A percentile compares a stretch with the other conserved stretches of the same genome.
Evolutionary conservation across 306 rosid genomes (phyloP).

Genomic region (Aeschynomene evenia): DNA sequence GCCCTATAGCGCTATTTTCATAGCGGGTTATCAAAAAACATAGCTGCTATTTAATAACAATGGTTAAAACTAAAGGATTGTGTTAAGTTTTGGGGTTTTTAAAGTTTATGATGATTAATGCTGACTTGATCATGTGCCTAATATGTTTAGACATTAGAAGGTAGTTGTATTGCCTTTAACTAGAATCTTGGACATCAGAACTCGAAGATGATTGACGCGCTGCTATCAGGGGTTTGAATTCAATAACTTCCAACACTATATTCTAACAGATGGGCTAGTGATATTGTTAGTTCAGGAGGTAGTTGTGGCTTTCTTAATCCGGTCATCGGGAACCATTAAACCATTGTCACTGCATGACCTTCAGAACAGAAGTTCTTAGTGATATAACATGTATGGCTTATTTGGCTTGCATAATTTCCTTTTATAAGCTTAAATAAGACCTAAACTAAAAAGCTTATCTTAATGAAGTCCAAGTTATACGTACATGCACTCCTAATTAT

Average conservation of each 20-base stretch:
- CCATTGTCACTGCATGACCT: conserved; percentile 2
- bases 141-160: conserved; percentile 2
- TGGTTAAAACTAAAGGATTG: neutral
- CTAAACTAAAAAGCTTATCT: neutral
- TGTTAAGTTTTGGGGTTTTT: neutral
- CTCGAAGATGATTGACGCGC: conserved; percentile 5
- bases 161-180: conserved; percentile 6
- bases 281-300: conserved; percentile 4
- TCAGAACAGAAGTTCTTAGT: neutral
- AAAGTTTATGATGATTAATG: conserved; percentile 10
- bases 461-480: conserved; percentile 15
- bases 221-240: conserved; percentile 18
- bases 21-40: no score
- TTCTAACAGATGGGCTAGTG: neutral
- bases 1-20: no score
- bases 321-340: neutral
- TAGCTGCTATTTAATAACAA: no score
- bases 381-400: neutral
- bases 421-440: conserved; percentile 25
- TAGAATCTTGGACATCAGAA: conserved; percentile 3
- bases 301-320: neutral
- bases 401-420: conserved; percentile 7
- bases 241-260: neutral
- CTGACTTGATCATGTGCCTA: neutral
- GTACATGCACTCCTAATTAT: neutral